A percentile compares a stretch with the other conserved stretches of the same genome.
These are phyloP conservation scores for Chlamydomonas schloesseri DNA, from an alignment of 139 green algal species.

Conservation along the genomic window DNA sequence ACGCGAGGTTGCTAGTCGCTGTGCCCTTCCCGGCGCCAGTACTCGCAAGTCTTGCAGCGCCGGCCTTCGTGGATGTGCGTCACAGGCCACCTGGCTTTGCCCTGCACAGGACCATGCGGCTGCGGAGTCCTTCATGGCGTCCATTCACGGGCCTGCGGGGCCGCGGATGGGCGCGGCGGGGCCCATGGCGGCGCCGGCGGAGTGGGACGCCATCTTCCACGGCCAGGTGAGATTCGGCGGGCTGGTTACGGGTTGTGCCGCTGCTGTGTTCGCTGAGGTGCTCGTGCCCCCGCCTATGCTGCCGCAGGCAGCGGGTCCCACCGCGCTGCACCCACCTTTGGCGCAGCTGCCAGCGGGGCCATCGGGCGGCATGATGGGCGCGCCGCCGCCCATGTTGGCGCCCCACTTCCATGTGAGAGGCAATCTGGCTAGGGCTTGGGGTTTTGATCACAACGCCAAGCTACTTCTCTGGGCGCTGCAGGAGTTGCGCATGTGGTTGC, in stretches of 20 bases:
- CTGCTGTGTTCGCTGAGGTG: no score
- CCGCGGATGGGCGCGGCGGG: not conserved
- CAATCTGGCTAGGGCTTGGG: no score
- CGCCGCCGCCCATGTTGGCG: conserved; percentile 38
- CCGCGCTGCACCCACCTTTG: not conserved
- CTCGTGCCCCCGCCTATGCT: not conserved
- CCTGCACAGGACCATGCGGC: not conserved
- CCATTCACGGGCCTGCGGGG: not conserved
- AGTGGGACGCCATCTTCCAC: conserved; percentile 49
- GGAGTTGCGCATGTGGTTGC: no score
- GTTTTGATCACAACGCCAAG: no score
- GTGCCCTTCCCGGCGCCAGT: no score
- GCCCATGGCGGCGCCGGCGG: conserved; percentile 1
- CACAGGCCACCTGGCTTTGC: no score
- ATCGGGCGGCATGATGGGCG: not conserved
- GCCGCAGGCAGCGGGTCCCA: not conserved
- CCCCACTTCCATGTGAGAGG: conserved; percentile 44
- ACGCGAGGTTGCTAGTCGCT: no score
- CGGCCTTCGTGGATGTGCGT: no score
- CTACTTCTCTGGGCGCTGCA: no score
- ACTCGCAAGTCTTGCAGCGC: no score
- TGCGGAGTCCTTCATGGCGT: conserved; percentile 11
- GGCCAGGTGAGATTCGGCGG: conserved; percentile 1
- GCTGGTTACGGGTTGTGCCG: no score
- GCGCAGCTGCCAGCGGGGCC: not conserved